Evolutionary conservation across 2,329 filamentous ascomycete genomes (phyloP).

Genomic region (Mariannaea sp.): DNA sequence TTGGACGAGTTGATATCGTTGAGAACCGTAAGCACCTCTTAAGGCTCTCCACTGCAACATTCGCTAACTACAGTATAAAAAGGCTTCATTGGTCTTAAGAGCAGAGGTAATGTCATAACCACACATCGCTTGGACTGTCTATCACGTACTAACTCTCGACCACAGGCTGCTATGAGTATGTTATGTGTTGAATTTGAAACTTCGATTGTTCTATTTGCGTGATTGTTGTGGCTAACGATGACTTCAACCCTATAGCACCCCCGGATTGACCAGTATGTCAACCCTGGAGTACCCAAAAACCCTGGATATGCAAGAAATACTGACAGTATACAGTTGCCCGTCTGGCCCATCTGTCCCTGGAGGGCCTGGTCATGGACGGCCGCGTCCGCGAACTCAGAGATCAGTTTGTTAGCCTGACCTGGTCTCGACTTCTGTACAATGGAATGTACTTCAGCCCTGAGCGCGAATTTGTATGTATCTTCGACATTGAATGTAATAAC

Average conservation of each 20-base stretch:
- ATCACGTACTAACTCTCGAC: no score
- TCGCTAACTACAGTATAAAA: constrained; percentile 39
- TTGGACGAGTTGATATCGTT: constrained; percentile 65
- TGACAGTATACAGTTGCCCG: constrained; percentile 31
- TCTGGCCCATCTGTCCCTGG: constrained; percentile 50
- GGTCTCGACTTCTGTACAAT: constrained; percentile 52
- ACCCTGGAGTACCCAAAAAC: no score
- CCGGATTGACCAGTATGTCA: no score
- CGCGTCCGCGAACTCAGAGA: constrained; percentile 58
- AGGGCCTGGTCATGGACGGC: constrained; percentile 60
- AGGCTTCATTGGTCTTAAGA: no score
- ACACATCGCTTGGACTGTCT: no score
- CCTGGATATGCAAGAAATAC: not conserved
- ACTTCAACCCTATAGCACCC: no score
- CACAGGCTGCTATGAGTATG: no score
- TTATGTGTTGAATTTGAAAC: no score
- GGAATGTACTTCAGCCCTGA: constrained; percentile 57
- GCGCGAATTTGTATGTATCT: constrained; percentile 53
- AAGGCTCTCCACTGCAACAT: constrained; percentile 27
- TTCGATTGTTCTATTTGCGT: no score
- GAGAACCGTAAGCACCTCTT: constrained; percentile 45
- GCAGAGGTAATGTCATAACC: no score
- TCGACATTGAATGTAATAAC: no score
- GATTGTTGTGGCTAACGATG: no score
- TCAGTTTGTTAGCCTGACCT: constrained; percentile 51